A percentile compares a stretch with the other conserved stretches of the same genome.
Evolutionary conservation across 2,329 filamentous ascomycete genomes (phyloP).

Genomic region (Epichloe gansuensis): DNA sequence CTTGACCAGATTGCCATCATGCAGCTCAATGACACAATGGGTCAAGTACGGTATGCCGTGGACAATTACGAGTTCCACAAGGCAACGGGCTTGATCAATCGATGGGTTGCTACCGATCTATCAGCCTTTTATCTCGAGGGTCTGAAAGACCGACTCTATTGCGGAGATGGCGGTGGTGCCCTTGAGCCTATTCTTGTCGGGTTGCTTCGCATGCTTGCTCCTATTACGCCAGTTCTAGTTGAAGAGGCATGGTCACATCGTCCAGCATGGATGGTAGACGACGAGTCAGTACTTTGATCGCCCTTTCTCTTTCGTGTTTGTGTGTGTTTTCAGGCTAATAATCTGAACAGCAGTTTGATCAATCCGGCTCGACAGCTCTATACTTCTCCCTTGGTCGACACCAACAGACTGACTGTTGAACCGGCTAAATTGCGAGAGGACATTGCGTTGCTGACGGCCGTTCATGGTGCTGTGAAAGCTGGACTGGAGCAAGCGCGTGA

Average conservation of each 20-base stretch:
- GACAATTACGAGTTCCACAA: slow-evolving; percentile 71
- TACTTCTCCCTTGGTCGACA: slow-evolving; percentile 29
- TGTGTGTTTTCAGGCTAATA: neutral
- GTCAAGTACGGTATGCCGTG: slow-evolving; percentile 53
- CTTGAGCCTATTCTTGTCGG: slow-evolving; percentile 57
- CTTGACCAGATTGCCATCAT: slow-evolving; percentile 66
- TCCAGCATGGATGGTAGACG: slow-evolving; percentile 48
- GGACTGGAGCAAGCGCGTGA: slow-evolving; percentile 62
- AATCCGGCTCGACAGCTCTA: slow-evolving; percentile 38
- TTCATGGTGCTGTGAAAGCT: slow-evolving; percentile 58
- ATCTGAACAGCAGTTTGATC: slow-evolving; percentile 13
- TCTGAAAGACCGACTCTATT: slow-evolving; percentile 85
- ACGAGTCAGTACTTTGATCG: slow-evolving; percentile 22
- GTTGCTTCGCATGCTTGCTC: slow-evolving; percentile 66
- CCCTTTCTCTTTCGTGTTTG: neutral
- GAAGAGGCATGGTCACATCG: slow-evolving; percentile 80
- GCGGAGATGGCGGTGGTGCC: slow-evolving; percentile 55
- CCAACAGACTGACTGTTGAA: slow-evolving; percentile 25
- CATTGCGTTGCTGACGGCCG: slow-evolving; percentile 36
- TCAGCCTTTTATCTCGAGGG: slow-evolving; percentile 92
- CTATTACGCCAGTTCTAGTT: slow-evolving; percentile 70
- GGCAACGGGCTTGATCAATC: slow-evolving; percentile 60
- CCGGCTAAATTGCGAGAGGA: slow-evolving; percentile 28
- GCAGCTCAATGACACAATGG: slow-evolving; percentile 56
- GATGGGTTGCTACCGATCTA: slow-evolving; percentile 71